Evolutionary conservation across 495 filamentous ascomycete species (phyloP).

Genomic region (Letharia lupina): DNA sequence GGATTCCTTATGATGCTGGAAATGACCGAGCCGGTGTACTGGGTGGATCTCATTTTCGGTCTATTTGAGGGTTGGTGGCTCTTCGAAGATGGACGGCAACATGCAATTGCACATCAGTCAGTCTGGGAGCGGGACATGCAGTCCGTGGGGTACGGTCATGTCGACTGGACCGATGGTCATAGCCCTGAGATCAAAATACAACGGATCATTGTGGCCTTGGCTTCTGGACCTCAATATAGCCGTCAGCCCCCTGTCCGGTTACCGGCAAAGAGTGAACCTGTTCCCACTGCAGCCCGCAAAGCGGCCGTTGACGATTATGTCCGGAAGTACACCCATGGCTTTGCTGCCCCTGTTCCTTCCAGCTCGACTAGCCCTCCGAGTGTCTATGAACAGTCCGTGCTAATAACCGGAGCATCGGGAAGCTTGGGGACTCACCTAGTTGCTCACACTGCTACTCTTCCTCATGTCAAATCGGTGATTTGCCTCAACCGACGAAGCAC

Average conservation of each 20-base stretch:
- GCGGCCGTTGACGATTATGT: slow-evolving; percentile 30
- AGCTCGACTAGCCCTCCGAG: too few relatives aligned
- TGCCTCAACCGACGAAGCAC: slow-evolving; percentile 42
- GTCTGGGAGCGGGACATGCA: slow-evolving; percentile 36
- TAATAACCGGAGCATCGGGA: slow-evolving; percentile 49
- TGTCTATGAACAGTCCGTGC: slow-evolving; percentile 23
- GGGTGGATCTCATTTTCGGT: slow-evolving; percentile 43
- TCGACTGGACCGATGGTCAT: slow-evolving; percentile 44
- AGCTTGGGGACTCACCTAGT: slow-evolving; percentile 44
- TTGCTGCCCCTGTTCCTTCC: slow-evolving; percentile 11
- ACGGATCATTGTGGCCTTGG: slow-evolving; percentile 40
- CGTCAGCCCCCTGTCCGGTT: not conserved
- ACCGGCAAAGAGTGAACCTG: too few relatives aligned
- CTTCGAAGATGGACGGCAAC: slow-evolving; percentile 41
- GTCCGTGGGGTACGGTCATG: slow-evolving; percentile 38
- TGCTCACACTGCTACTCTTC: slow-evolving; percentile 29
- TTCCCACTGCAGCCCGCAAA: slow-evolving; percentile 23
- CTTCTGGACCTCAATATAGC: slow-evolving; percentile 30
- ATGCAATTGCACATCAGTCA: slow-evolving; percentile 32
- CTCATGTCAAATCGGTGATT: slow-evolving; percentile 32
- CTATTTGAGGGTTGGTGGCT: slow-evolving; percentile 48
- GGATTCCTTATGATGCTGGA: slow-evolving; percentile 38
- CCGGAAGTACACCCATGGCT: slow-evolving; percentile 24
- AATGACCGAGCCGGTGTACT: slow-evolving; percentile 33
- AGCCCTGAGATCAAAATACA: slow-evolving; percentile 35